Conservation (phyloP, 1,284 basidiomycete genomes). For the Porogramme epimiltina region DNA sequence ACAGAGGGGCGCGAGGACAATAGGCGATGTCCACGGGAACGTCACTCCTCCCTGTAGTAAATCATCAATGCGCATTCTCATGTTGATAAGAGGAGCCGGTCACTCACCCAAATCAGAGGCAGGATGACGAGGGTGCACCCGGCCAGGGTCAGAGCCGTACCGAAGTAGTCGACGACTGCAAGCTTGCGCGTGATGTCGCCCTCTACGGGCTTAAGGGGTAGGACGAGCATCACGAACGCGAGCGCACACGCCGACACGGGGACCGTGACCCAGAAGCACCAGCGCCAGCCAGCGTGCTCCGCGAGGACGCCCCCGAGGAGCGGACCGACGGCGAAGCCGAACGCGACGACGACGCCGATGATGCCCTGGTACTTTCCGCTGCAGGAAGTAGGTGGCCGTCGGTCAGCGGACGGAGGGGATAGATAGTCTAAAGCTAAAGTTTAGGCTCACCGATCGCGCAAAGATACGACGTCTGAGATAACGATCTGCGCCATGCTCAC, state of each 20-base stretch:
- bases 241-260: slow-evolving; percentile 58
- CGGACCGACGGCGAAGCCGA: slow-evolving; percentile 56
- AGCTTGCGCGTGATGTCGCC: slow-evolving; percentile 67
- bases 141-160: slow-evolving; percentile 56
- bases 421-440: no score
- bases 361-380: slow-evolving; percentile 71
- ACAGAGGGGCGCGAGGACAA: slow-evolving; percentile 63
- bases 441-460: slow-evolving; percentile 55
- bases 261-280: slow-evolving; percentile 71
- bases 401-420: not conserved
- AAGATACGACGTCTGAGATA: slow-evolving; percentile 64
- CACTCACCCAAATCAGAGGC: slow-evolving; percentile 71
- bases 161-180: slow-evolving; percentile 69
- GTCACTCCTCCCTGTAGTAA: slow-evolving; percentile 59
- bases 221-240: slow-evolving; percentile 55
- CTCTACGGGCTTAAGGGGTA: slow-evolving; percentile 67
- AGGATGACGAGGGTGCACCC: slow-evolving; percentile 68
- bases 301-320: slow-evolving; percentile 59
- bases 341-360: slow-evolving; percentile 52
- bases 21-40: slow-evolving; percentile 67
- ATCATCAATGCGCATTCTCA: not conserved
- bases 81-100: not conserved
- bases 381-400: not conserved
- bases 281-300: slow-evolving; percentile 64
- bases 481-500: slow-evolving; percentile 67